Evolutionary conservation across 2,329 filamentous ascomycete genomes (phyloP).

Genomic region (Thielaviopsis ethacetica): DNA sequence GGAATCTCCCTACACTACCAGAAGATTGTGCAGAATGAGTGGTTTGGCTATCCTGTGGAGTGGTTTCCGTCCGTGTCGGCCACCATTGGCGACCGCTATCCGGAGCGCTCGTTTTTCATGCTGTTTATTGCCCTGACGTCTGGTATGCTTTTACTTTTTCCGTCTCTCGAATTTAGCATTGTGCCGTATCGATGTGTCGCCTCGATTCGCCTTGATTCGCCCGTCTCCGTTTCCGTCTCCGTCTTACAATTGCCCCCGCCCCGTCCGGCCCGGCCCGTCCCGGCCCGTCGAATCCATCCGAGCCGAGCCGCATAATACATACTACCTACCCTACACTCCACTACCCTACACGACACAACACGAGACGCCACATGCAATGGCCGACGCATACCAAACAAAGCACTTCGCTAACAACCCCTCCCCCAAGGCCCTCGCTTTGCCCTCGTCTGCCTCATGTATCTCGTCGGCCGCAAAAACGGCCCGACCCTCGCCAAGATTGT

Average conservation of each 20-base stretch:
- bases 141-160: slow-evolving; percentile 30
- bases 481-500: slow-evolving; percentile 67
- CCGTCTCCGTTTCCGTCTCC: not conserved
- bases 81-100: slow-evolving; percentile 93
- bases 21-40: slow-evolving; percentile 96
- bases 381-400: too few relatives aligned
- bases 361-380: too few relatives aligned
- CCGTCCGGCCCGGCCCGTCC: not conserved
- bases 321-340: too few relatives aligned
- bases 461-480: slow-evolving; percentile 64
- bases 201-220: not conserved
- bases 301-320: not conserved
- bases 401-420: not conserved
- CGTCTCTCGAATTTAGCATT: not conserved
- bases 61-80: slow-evolving; percentile 95
- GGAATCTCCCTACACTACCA: slow-evolving; percentile 74
- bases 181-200: not conserved
- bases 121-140: slow-evolving; percentile 94
- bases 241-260: not conserved
- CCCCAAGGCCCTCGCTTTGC: slow-evolving; percentile 77
- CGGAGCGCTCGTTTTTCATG: slow-evolving; percentile 93
- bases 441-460: slow-evolving; percentile 81
- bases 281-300: not conserved
- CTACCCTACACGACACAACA: not conserved
- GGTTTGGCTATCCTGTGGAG: slow-evolving; percentile 84